Percentiles rank a stretch among this genome's conserved stretches.
Evolutionary conservation across 169 alveolate genomes (phyloP).

Genomic region (Eimeria praecox): DNA sequence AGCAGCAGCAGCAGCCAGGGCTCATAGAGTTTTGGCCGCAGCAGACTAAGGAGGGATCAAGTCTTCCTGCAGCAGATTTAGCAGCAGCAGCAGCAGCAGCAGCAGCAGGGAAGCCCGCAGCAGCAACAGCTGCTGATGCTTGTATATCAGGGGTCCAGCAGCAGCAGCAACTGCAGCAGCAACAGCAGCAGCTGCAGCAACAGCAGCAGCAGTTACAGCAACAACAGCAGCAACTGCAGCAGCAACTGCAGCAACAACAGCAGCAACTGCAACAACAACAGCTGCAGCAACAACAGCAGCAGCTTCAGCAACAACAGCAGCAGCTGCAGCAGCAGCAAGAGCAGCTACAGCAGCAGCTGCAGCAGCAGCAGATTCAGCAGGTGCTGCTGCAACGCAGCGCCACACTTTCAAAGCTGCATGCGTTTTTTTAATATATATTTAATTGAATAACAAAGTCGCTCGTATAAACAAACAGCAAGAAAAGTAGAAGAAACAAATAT

Average conservation of each 20-base stretch:
- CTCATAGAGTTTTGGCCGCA: too few relatives aligned
- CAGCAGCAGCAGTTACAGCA: not conserved
- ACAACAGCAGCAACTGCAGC: not conserved
- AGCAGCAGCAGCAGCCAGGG: not conserved
- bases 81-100: not conserved
- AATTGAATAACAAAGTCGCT: too few relatives aligned
- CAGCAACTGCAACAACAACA: conserved; percentile 3
- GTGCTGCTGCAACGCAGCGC: conserved; percentile 58
- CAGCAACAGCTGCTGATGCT: not conserved
- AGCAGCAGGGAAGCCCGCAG: not conserved
- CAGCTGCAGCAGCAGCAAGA: not conserved
- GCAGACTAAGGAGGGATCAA: too few relatives aligned
- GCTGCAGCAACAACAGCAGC: conserved; percentile 18
- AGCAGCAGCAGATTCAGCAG: conserved; percentile 8
- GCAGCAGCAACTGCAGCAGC: not conserved
- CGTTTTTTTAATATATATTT: conserved; percentile 8
- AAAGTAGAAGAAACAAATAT: too few relatives aligned
- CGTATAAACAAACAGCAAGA: too few relatives aligned
- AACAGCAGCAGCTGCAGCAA: not conserved
- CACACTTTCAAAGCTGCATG: conserved; percentile 5
- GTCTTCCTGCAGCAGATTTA: not conserved
- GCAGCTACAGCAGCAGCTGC: not conserved
- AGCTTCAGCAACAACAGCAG: not conserved
- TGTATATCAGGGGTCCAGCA: not conserved
- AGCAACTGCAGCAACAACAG: not conserved